Base-by-base conservation (phyloP, 1,284 basidiomycete species). In the Melampsora abietis-canadensis region DNA sequence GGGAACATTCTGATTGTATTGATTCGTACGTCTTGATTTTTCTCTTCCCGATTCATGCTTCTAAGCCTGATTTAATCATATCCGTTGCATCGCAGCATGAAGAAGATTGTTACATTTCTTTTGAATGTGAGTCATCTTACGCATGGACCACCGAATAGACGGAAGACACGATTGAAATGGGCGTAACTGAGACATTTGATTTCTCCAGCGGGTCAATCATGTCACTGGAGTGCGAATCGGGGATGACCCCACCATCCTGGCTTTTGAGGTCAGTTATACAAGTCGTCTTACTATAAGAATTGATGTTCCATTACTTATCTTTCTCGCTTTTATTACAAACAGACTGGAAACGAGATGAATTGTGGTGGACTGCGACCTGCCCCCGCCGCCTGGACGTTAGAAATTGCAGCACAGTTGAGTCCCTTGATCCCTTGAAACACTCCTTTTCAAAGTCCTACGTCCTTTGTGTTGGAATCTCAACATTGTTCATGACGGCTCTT, bases 221-320 rank as follows among this genome's bases (percentile, higher is more conserved):
- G 69, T 82, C 75, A 81, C 78, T 30, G 80, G 80, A 0, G 34
- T 77, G 2, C 64, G 77, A 7, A 81, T 81, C 46, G 79, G 79
- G 0, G 78, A 81, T 40, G 81, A 82, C 70, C 79, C 80, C 8
- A 78, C 78, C 0, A 79, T 82, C 54, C 76, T 81, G 27, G 79
- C 80, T 4, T 81, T 79, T 78, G 81, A 82, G 74, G 81, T 80
- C 0, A 77, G 76, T 77, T 2, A 27, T 37, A 27, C 10, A 61
- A 61, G 8, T 40, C 17, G 7, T 30, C 14, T 31, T 8, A 37
- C 37, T n/a, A 37, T n/a, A 57, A 57, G 3, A n/a, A 3, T 12
- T 57, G 15, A 7, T 24, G 21, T n/a, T 24, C 30, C 1, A 57
- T 57, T 24, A 7, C 30, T 57, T 54, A 14, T 3, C 17, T 30